These are phyloP conservation scores for Kalanchoe fedtschenkoi DNA, from an alignment of 164 flowering plant species.

Conservation along the genomic window DNA sequence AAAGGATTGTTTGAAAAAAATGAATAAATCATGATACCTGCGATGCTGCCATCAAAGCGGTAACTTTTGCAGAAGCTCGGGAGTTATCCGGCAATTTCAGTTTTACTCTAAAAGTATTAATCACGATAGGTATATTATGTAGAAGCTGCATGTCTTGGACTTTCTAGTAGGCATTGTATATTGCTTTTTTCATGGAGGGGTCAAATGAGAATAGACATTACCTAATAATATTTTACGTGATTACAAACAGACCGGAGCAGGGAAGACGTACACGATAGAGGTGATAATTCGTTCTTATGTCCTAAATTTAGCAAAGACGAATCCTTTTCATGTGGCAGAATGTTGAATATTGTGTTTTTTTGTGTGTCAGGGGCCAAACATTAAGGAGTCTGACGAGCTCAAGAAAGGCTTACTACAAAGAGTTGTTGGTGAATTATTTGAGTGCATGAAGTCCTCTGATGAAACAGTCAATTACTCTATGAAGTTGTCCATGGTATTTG, in stretches of 20 bases:
- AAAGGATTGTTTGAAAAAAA: not conserved
- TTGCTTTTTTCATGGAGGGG: not conserved
- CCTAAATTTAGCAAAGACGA: not conserved
- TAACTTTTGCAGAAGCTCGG: not conserved
- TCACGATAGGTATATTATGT: not conserved
- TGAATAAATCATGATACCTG: not conserved
- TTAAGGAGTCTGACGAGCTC: constrained; percentile 31
- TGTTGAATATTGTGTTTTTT: not conserved
- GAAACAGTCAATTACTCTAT: constrained; percentile 33
- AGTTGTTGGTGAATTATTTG: constrained; percentile 64
- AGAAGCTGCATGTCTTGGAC: not conserved
- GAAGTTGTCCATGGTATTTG: constrained; percentile 71
- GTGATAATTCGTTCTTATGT: constrained; percentile 19
- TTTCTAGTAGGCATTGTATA: not conserved
- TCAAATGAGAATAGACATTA: not conserved
- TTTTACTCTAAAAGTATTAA: not conserved
- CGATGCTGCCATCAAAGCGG: not conserved
- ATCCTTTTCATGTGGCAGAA: not conserved
- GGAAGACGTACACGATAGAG: constrained; percentile 96
- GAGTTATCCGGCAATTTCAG: not conserved
- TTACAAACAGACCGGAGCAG: constrained; percentile 78
- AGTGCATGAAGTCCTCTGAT: constrained; percentile 25
- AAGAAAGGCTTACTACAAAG: constrained; percentile 71
- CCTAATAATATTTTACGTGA: constrained; percentile 8
- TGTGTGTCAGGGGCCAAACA: constrained; percentile 51